Base-by-base conservation (phyloP, 257 asterid species). In the Solanum peruvianum region DNA sequence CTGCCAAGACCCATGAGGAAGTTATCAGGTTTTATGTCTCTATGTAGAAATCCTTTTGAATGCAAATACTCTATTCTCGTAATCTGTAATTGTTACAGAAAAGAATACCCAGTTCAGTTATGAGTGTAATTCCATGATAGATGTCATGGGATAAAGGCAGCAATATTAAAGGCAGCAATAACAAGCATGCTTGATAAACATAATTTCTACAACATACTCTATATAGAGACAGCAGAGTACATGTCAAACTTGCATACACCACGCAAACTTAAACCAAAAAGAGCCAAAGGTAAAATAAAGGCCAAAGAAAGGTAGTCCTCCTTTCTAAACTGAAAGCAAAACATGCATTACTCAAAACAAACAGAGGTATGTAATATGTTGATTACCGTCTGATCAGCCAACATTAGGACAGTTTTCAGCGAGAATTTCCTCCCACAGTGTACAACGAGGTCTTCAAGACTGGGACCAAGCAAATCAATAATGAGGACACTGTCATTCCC, bases 391-490 rank as follows among this genome's bases (percentile, higher is more conserved):
- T 94, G 98, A 91, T 95, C 98, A 33, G 98, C 98, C 47, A 95
- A 92, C 98, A 95, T 93, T 87, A 95, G 90, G 60, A 94, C 97
- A 72, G 98, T 95, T 91, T 95, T 95, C 89, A 93, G 88, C 42
- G 97, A 85, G 80, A 94, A 90, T 88, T 94, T 93, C 92, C 97
- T 91, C 89, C 93, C 94, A 87, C 98, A 94, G 91, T 94, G 92
- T 89, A 94, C 94, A 89, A 95, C 94, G 80, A 94, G 96, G 91
- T 95, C 98, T 91, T 94, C 98, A 67, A 95, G 92, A 88, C 98
- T 94, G 70, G 98, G 98, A 82, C 98, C 98, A 67, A 95, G 93
- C 86, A 95, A 94, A 88, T 95, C 98, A 87, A 95, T 93, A 86
- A 93, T 96, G 92, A 95, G 96, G 87, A 90, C 91, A 85, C 92